Evolutionary conservation across 2,329 filamentous ascomycete species (phyloP), one percentile per base, ranked within the genome.

Genomic region (Aplosporella prunicola): DNA sequence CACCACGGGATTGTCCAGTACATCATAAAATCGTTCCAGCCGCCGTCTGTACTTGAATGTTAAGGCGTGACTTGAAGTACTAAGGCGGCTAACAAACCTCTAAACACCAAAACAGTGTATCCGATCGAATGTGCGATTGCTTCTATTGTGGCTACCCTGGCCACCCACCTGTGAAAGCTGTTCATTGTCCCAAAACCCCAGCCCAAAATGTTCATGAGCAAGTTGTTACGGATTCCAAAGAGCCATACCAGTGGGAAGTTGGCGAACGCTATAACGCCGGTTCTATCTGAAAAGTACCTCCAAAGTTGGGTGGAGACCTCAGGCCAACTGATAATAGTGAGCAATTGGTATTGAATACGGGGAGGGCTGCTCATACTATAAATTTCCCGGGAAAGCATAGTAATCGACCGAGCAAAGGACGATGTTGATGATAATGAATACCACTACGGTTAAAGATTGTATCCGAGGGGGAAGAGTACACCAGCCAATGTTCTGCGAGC

Each of bases 161-260:
- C 78, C 3, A 78, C 64, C 66, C 76, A 78, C 0, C 79, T 72
- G 53, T 83, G 80, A 35, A 82, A 81, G 26, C 74, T 68, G 45
- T 75, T 82, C 48, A 76, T 82, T 0, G 74, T 76, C 2, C 68
- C 67, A 51, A 79, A 82, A 9, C 73, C 75, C 78, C 79, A 83
- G 0, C 78, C 78, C 0, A 80, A 82, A 0, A 76, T 51, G 74
- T 74, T 80, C 38, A 81, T 61, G 11, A 82, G 64, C 0, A 77
- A 49, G 35, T 83, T 81, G 43, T 83, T 84, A 8, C 80, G 65
- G 50, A 74, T 73, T 0, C 72, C 74, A 45, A 83, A 82, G 0
- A 82, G 54, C 76, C 77, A 82, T 0, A 82, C 58, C 2, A 36
- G 23, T 4, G 34, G 34, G 4, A 36, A 11, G 7, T 36, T 36